phyloP scores from a whole-genome alignment of 108 stramenopile species.

The Thalassiosira profunda region DNA sequence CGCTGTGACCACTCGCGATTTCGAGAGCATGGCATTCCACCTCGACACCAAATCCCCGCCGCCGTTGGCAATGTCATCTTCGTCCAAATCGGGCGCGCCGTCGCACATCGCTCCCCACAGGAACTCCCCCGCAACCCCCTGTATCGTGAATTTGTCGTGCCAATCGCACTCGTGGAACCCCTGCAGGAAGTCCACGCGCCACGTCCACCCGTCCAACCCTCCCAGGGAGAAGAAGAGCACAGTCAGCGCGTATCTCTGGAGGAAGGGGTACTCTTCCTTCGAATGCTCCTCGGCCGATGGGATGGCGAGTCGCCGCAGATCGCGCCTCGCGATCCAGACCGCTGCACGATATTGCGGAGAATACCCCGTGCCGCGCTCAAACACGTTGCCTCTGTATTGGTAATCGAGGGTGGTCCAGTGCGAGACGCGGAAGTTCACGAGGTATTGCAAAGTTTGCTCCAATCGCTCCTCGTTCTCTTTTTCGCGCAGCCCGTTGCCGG shows the following conservation, averaged over 20 bases:
- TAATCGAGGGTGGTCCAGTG: background rate
- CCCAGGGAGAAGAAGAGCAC: slow-evolving; percentile 34
- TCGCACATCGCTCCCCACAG: slow-evolving; percentile 19
- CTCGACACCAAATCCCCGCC: background rate
- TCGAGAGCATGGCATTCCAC: too few relatives aligned
- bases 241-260: slow-evolving; percentile 42
- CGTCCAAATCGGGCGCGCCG: slow-evolving; percentile 10
- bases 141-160: too few relatives aligned
- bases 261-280: slow-evolving; percentile 33
- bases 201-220: slow-evolving; percentile 16
- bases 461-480: slow-evolving; percentile 22
- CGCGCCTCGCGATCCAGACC: slow-evolving; percentile 27
- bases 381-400: too few relatives aligned
- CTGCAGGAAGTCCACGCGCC: slow-evolving; percentile 10
- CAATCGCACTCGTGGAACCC: slow-evolving; percentile 40
- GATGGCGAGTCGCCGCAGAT: slow-evolving; percentile 8
- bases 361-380: background rate
- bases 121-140: background rate
- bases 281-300: background rate
- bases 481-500: slow-evolving; percentile 19
- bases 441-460: slow-evolving; percentile 26
- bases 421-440: slow-evolving; percentile 11
- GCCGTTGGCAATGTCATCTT: background rate
- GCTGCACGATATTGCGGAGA: slow-evolving; percentile 36
- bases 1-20: too few relatives aligned